phyloP scores from a whole-genome alignment of 371 early-diverging fungal species.

The Mortierella sp. region DNA sequence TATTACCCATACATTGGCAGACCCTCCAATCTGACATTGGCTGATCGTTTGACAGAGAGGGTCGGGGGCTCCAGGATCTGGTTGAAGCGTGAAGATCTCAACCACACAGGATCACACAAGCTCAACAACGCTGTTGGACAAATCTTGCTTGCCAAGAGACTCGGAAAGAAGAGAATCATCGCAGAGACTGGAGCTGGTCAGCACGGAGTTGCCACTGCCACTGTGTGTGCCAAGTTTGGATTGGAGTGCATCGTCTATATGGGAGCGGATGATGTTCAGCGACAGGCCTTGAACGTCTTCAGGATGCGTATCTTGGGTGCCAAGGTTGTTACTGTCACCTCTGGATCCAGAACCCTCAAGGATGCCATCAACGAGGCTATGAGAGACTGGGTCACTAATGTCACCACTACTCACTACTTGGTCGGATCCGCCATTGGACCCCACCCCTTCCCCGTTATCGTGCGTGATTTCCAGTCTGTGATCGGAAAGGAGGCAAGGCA shows the following conservation, averaged over 20 bases:
- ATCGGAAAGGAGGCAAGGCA: constrained; percentile 88
- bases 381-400: constrained; percentile 98
- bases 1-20: constrained; percentile 94
- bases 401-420: constrained; percentile 92
- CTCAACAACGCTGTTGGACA: constrained; percentile 98
- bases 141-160: constrained; percentile 89
- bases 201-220: constrained; percentile 98
- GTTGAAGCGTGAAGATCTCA: constrained; percentile 98
- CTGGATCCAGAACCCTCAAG: constrained; percentile 89
- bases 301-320: constrained; percentile 95
- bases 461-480: constrained; percentile 96
- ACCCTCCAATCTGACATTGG: constrained; percentile 88
- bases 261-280: constrained; percentile 95
- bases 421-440: constrained; percentile 97
- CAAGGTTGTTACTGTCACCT: constrained; percentile 87
- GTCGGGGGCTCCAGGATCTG: constrained; percentile 92
- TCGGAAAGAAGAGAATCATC: constrained; percentile 97
- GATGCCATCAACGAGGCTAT: constrained; percentile 99
- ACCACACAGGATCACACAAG: constrained; percentile 98
- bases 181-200: constrained; percentile 99
- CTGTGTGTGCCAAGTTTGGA: constrained; percentile 97
- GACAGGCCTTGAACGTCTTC: constrained; percentile 96
- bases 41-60: constrained; percentile 84
- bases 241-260: constrained; percentile 96
- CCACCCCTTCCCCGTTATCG: constrained; percentile 95